Evolutionary conservation across 768 basidiomycete species (phyloP).

Genomic region (Phaeotremella fagi): DNA sequence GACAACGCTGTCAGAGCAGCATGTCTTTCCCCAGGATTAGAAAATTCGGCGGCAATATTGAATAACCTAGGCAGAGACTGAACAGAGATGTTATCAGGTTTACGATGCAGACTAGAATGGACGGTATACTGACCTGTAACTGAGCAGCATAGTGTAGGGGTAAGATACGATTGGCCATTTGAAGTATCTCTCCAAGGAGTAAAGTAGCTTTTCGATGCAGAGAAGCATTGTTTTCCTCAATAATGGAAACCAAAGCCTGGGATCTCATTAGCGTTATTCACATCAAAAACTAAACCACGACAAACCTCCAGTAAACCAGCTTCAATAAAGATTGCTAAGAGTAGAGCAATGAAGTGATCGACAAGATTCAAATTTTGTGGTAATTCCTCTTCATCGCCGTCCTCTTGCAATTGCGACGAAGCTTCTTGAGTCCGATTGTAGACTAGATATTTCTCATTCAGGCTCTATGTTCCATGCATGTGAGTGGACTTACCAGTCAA

Average conservation of each 20-base stretch:
- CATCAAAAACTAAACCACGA: background rate
- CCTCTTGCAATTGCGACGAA: slow-evolving; percentile 11
- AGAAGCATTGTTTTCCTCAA: slow-evolving; percentile 62
- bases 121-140: slow-evolving; percentile 61
- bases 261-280: background rate
- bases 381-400: slow-evolving; percentile 20
- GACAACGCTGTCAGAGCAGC: slow-evolving; percentile 78
- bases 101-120: background rate
- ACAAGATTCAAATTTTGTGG: slow-evolving; percentile 70
- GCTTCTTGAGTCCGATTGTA: slow-evolving; percentile 39
- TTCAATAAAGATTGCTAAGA: slow-evolving; percentile 76
- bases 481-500: slow-evolving; percentile 65
- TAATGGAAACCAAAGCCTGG: slow-evolving; percentile 77
- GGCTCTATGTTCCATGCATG: background rate
- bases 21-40: slow-evolving; percentile 69
- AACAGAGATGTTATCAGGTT: background rate
- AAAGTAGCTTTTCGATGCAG: slow-evolving; percentile 80
- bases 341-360: slow-evolving; percentile 84
- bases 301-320: slow-evolving; percentile 83
- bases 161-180: slow-evolving; percentile 78
- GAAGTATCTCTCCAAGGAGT: slow-evolving; percentile 83
- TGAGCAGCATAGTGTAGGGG: slow-evolving; percentile 75
- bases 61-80: slow-evolving; percentile 83
- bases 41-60: slow-evolving; percentile 68
- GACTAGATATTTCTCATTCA: slow-evolving; percentile 12